These are phyloP conservation scores for Cryphonectria nitschkei DNA, from an alignment of 2,329 filamentous ascomycete genomes.

Conservation along the genomic window DNA sequence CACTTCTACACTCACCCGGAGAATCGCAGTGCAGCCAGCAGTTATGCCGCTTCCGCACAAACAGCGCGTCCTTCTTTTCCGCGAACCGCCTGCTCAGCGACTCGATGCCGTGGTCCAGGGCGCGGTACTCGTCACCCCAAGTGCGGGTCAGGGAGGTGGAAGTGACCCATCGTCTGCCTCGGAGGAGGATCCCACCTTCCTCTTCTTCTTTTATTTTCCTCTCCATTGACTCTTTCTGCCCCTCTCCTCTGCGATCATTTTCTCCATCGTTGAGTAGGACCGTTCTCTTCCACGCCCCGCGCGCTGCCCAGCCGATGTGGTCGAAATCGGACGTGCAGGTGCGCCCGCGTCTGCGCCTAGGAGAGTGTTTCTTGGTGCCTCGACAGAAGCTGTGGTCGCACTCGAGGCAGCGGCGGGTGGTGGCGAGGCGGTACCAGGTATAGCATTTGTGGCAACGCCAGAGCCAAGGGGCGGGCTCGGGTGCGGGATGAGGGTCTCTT, in stretches of 20 bases:
- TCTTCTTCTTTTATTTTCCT: not conserved
- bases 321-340: constrained; percentile 40
- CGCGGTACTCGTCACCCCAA: constrained; percentile 24
- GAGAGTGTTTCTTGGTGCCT: constrained; percentile 25
- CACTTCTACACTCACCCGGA: constrained; percentile 35
- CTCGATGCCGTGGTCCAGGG: not conserved
- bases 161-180: not conserved
- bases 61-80: constrained; percentile 30
- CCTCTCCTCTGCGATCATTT: too few species aligned
- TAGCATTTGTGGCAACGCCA: constrained; percentile 42
- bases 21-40: constrained; percentile 38
- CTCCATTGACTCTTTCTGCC: not conserved
- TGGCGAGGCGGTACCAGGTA: constrained; percentile 35
- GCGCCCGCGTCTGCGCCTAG: constrained; percentile 21
- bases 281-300: constrained; percentile 38
- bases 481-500: constrained; percentile 16
- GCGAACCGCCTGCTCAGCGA: not conserved
- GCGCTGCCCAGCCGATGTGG: constrained; percentile 37
- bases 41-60: constrained; percentile 30
- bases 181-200: not conserved
- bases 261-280: constrained; percentile 19
- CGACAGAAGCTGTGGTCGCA: constrained; percentile 44
- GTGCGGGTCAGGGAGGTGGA: not conserved
- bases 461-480: constrained; percentile 34
- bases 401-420: constrained; percentile 44